Percentiles rank a stretch among this genome's conserved stretches.
Conservation (phyloP, 2,329 filamentous ascomycete species). For the Metarhizium guizhouense region DNA sequence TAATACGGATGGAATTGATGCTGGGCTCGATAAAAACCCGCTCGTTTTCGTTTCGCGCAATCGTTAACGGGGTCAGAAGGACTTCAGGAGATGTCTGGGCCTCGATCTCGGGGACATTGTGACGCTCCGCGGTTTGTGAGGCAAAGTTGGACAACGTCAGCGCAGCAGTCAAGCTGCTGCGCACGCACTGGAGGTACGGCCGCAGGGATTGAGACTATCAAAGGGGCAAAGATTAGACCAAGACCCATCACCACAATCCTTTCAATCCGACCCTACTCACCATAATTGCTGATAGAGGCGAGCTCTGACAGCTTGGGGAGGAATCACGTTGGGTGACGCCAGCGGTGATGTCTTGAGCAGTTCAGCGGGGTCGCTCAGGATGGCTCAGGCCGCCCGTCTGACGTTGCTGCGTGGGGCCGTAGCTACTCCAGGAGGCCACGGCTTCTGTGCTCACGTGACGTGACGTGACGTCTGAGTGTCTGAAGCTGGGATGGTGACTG, state of each 20-base stretch:
- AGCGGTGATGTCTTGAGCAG: slow-evolving; percentile 7
- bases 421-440: background rate
- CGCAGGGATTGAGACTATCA: slow-evolving; percentile 86
- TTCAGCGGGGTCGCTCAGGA: slow-evolving; percentile 13
- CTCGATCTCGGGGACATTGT: slow-evolving; percentile 98
- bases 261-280: background rate
- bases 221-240: background rate
- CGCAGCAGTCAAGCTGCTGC: slow-evolving; percentile 86
- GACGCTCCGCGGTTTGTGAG: slow-evolving; percentile 89
- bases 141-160: slow-evolving; percentile 89
- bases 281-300: background rate
- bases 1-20: slow-evolving; percentile 93
- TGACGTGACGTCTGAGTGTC: background rate
- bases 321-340: slow-evolving; percentile 6
- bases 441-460: slow-evolving; percentile 2
- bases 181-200: slow-evolving; percentile 92
- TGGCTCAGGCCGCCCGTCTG: slow-evolving; percentile 14
- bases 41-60: slow-evolving; percentile 95
- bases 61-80: slow-evolving; percentile 78
- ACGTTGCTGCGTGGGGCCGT: slow-evolving; percentile 24
- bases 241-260: background rate
- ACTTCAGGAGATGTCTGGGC: slow-evolving; percentile 88
- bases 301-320: slow-evolving; percentile 1
- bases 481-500: too few relatives aligned
- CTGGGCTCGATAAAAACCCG: slow-evolving; percentile 91